These are phyloP conservation scores for Harringtonia lauricola DNA, from an alignment of 2,329 filamentous ascomycete genomes.

Conservation along the genomic window DNA sequence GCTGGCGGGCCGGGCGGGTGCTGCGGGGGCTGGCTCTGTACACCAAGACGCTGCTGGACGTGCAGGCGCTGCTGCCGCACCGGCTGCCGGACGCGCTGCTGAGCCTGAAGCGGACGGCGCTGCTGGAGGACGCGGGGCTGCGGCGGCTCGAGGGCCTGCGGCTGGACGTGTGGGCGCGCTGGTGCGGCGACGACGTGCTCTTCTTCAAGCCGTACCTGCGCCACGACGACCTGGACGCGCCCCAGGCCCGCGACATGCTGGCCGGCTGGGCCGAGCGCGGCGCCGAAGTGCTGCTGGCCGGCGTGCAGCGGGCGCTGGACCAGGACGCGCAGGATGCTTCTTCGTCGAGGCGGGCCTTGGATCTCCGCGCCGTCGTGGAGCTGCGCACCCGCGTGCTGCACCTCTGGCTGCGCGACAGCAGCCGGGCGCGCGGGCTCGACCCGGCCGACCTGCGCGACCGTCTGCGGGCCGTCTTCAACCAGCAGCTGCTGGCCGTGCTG, in stretches of 20 bases:
- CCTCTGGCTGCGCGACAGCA: constrained; percentile 63
- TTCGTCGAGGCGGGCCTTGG: constrained; percentile 29
- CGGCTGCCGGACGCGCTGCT: constrained; percentile 59
- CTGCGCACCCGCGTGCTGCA: constrained; percentile 61
- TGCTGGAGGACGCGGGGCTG: constrained; percentile 63
- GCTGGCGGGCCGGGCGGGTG: constrained; percentile 32
- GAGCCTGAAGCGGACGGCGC: constrained; percentile 55
- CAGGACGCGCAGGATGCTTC: constrained; percentile 11
- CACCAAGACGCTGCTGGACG: constrained; percentile 55
- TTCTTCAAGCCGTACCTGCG: constrained; percentile 82
- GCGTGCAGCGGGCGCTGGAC: constrained; percentile 48
- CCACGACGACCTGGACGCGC: constrained; percentile 60
- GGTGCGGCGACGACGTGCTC: constrained; percentile 73
- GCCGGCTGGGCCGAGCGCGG: constrained; percentile 52
- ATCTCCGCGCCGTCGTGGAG: constrained; percentile 59
- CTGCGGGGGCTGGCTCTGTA: constrained; percentile 61
- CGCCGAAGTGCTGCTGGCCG: constrained; percentile 47
- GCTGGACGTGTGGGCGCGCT: constrained; percentile 65
- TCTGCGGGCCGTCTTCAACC: constrained; percentile 58
- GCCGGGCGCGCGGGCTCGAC: constrained; percentile 54
- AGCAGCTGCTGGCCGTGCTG: constrained; percentile 52
- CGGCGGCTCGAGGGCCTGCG: constrained; percentile 57
- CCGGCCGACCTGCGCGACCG: constrained; percentile 56
- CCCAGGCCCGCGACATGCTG: constrained; percentile 49
- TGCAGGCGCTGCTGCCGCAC: constrained; percentile 63